These are phyloP conservation scores for Chalciporus sp. DNA, from an alignment of 1,284 basidiomycete genomes.

Conservation along the genomic window DNA sequence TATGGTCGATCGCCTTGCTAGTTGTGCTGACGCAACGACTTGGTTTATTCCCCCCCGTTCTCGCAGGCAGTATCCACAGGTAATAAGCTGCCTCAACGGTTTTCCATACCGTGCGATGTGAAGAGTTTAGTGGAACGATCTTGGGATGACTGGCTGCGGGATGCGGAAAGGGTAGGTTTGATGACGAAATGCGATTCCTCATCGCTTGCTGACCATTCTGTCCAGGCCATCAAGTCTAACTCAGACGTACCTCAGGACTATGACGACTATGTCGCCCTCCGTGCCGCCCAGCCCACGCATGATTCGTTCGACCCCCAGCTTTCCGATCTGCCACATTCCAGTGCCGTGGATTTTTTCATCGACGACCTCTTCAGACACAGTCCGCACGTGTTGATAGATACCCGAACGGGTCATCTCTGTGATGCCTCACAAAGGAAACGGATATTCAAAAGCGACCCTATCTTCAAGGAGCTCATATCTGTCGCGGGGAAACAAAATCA, in stretches of 20 bases:
- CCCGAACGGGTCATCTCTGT: slow-evolving; percentile 6
- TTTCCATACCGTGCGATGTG: not conserved
- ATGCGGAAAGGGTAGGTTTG: not conserved
- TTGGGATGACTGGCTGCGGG: not conserved
- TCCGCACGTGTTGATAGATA: slow-evolving; percentile 12
- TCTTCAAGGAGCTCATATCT: slow-evolving; percentile 1
- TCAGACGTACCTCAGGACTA: not conserved
- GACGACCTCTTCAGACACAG: not conserved
- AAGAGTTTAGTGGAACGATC: not conserved
- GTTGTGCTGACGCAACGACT: no score
- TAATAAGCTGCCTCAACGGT: not conserved
- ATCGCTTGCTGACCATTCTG: no score
- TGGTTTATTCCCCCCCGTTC: no score
- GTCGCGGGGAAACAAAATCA: no score
- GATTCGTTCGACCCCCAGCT: not conserved
- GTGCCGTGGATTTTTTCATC: not conserved
- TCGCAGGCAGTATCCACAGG: not conserved
- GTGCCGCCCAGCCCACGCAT: not conserved
- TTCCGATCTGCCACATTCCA: not conserved
- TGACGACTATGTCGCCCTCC: not conserved
- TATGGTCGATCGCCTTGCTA: not conserved
- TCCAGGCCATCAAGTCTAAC: not conserved
- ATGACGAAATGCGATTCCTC: not conserved
- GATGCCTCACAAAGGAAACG: not conserved
- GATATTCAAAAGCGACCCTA: slow-evolving; percentile 5